These are phyloP conservation scores for Lentinula edodes DNA, from an alignment of 768 basidiomycete genomes.

Conservation along the genomic window DNA sequence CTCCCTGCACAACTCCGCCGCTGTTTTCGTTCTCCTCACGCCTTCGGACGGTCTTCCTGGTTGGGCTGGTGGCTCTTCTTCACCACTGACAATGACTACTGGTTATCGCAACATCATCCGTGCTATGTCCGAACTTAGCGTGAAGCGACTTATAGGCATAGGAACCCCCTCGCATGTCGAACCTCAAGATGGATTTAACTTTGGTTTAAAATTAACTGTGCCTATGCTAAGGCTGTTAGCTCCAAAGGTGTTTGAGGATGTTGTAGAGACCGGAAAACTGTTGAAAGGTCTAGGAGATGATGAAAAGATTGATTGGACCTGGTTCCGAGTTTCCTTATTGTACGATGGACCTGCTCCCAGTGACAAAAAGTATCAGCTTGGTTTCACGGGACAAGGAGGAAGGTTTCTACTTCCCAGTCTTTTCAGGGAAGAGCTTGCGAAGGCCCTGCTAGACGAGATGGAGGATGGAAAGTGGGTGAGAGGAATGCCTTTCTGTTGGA, in stretches of 20 bases:
- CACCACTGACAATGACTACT: neutral
- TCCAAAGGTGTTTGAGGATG: neutral
- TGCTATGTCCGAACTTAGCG: neutral
- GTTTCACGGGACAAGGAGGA: neutral
- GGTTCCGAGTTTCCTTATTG: neutral
- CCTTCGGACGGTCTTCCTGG: neutral
- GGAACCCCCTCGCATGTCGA: neutral
- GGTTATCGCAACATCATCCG: neutral
- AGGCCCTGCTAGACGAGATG: neutral
- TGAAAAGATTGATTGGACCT: neutral
- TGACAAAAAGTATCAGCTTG: neutral
- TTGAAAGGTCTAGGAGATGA: neutral
- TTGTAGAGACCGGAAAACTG: neutral
- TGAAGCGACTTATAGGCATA: neutral
- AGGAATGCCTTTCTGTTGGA: constrained; percentile 1
- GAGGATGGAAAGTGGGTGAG: neutral
- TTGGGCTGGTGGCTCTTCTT: neutral
- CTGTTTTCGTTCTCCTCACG: neutral
- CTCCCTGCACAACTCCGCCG: neutral
- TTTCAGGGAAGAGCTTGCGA: neutral
- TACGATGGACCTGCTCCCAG: neutral
- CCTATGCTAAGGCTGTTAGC: neutral
- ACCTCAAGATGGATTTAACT: neutral
- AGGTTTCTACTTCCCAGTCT: neutral
- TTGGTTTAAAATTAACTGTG: neutral